A percentile compares a stretch with the other conserved stretches of the same genome.
Evolutionary conservation across 257 asterid genomes (phyloP).

Genomic region (Fraxinus anomala): DNA sequence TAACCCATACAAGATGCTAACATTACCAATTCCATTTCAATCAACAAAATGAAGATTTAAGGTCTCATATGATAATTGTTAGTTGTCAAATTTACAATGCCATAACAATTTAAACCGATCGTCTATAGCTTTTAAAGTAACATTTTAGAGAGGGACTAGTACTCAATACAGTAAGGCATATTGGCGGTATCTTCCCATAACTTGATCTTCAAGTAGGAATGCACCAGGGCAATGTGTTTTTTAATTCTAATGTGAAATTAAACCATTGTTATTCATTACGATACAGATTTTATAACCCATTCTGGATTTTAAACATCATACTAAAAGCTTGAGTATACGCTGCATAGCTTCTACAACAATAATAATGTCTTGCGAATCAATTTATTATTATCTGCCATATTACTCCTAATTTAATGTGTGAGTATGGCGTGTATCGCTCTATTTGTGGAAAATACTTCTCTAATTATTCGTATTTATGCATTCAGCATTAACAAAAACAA

Average conservation of each 20-base stretch:
- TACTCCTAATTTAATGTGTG: not conserved
- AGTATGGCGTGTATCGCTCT: not conserved
- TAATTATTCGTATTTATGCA: not conserved
- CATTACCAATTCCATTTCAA: not conserved
- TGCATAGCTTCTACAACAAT: no score
- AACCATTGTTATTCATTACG: not conserved
- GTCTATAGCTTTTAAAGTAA: not conserved
- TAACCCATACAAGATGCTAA: slow-evolving; percentile 12
- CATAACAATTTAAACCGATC: not conserved
- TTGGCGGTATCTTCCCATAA: not conserved
- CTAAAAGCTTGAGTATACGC: not conserved
- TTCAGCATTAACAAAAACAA: not conserved
- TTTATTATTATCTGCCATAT: not conserved
- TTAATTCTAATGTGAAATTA: not conserved
- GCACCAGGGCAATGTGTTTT: not conserved
- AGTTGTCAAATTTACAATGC: not conserved
- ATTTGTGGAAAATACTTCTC: not conserved
- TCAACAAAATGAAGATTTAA: not conserved
- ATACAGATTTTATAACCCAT: not conserved
- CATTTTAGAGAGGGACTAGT: not conserved
- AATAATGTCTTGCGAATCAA: not conserved
- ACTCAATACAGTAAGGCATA: not conserved
- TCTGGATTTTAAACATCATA: not conserved
- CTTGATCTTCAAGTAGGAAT: not conserved
- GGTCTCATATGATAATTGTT: slow-evolving; percentile 3